These are phyloP conservation scores for Chytriomyces confervae DNA, from an alignment of 192 early-diverging fungal genomes.

Conservation along the genomic window DNA sequence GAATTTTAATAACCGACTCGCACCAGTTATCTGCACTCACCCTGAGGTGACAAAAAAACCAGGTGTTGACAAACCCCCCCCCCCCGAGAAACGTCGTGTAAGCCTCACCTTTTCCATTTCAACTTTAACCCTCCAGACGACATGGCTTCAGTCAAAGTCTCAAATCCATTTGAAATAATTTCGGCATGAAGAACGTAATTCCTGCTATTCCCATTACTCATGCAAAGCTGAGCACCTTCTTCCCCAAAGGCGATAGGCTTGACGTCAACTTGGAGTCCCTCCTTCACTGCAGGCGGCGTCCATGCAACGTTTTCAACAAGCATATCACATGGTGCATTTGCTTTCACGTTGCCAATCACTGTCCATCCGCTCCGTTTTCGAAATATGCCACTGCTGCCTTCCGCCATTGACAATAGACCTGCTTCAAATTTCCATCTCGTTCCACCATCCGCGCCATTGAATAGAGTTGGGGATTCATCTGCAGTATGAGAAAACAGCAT, in stretches of 20 bases:
- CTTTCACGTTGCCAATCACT: slow-evolving; percentile 4
- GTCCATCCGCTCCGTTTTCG: slow-evolving; percentile 11
- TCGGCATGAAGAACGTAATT: slow-evolving; percentile 24
- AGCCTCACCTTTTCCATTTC: slow-evolving; percentile 14
- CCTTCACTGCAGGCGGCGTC: too few relatives aligned
- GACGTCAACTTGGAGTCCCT: slow-evolving; percentile 1
- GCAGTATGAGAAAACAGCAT: not conserved
- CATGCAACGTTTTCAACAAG: not conserved
- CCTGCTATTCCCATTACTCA: slow-evolving; percentile 12
- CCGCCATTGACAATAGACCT: slow-evolving; percentile 3
- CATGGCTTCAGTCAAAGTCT: not conserved
- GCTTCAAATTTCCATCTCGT: slow-evolving; percentile 2
- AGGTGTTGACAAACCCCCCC: too few relatives aligned
- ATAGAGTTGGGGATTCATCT: not conserved
- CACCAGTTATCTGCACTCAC: not conserved
- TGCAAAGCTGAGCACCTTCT: not conserved
- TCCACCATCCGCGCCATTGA: not conserved
- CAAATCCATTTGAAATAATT: not conserved
- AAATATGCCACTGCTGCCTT: not conserved
- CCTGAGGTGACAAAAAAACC: not conserved
- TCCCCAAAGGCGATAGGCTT: slow-evolving; percentile 4
- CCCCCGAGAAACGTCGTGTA: not conserved
- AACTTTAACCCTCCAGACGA: slow-evolving; percentile 1
- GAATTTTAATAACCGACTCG: slow-evolving; percentile 25
- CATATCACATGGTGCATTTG: slow-evolving; percentile 16